A percentile compares a stretch with the other conserved stretches of the same genome.
Conservation (phyloP, 2,329 filamentous ascomycete species). For the Epichloe elymi region DNA sequence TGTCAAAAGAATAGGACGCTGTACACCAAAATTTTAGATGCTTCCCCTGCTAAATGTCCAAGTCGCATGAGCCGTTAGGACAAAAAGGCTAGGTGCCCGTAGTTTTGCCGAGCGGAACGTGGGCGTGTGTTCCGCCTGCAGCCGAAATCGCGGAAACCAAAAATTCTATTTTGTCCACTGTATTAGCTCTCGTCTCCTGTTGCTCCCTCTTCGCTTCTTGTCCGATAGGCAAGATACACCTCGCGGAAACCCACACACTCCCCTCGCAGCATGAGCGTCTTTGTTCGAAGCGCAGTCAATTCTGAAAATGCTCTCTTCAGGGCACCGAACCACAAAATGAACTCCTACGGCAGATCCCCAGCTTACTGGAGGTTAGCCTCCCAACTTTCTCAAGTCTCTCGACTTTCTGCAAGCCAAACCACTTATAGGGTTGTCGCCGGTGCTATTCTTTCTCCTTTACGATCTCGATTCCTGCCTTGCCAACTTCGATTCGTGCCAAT, state of each 20-base stretch:
- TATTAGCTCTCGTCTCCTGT: conserved; percentile 10
- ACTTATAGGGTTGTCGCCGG: conserved; percentile 14
- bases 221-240: conserved; percentile 14
- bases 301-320: conserved; percentile 29
- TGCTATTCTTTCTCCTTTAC: conserved; percentile 25
- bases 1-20: neutral
- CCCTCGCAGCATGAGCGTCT: conserved; percentile 30
- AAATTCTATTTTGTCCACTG: conserved; percentile 25
- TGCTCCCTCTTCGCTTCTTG: conserved; percentile 10
- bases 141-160: conserved; percentile 25
- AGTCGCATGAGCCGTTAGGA: neutral
- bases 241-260: conserved; percentile 15
- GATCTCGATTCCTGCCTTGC: conserved; percentile 30
- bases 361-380: conserved; percentile 35
- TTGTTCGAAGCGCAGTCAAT: conserved; percentile 29
- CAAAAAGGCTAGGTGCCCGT: conserved; percentile 17
- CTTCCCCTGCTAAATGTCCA: neutral
- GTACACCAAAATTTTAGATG: neutral
- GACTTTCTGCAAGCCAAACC: conserved; percentile 15
- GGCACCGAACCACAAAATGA: conserved; percentile 23
- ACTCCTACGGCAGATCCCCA: conserved; percentile 30
- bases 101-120: conserved; percentile 21
- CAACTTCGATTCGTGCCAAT: conserved; percentile 21
- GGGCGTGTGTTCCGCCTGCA: conserved; percentile 15
- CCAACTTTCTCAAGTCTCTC: conserved; percentile 18